Evolutionary conservation across 1,284 basidiomycete species (phyloP).

Genomic region (Afroboletus lepidellus): DNA sequence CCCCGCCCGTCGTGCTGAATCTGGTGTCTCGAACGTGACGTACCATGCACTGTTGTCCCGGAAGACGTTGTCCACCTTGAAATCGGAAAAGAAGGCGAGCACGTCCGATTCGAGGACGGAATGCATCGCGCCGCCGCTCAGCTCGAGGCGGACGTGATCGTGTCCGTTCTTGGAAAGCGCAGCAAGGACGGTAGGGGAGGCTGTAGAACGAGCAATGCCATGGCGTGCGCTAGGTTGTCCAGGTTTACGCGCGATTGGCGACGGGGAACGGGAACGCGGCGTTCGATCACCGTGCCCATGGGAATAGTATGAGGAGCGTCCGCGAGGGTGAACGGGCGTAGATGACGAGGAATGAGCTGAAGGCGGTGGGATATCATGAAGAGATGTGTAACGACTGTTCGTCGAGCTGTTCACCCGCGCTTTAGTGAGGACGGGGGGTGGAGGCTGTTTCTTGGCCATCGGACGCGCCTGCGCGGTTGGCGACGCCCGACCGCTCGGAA

Average conservation of each 20-base stretch:
- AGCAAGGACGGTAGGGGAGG: slow-evolving; percentile 51
- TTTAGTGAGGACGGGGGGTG: slow-evolving; percentile 21
- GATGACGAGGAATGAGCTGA: slow-evolving; percentile 30
- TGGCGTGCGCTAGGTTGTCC: slow-evolving; percentile 35
- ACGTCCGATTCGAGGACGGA: slow-evolving; percentile 67
- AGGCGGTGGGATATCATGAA: slow-evolving; percentile 20
- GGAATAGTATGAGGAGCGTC: slow-evolving; percentile 24
- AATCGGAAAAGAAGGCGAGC: slow-evolving; percentile 55
- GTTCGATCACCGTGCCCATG: slow-evolving; percentile 19
- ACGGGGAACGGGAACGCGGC: slow-evolving; percentile 45
- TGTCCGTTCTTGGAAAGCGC: slow-evolving; percentile 59
- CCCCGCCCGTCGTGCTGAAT: slow-evolving; percentile 60
- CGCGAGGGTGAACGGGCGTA: slow-evolving; percentile 28
- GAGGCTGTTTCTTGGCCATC: slow-evolving; percentile 32
- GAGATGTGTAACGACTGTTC: slow-evolving; percentile 22
- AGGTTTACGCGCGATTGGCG: slow-evolving; percentile 42
- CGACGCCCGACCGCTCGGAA: slow-evolving; percentile 29
- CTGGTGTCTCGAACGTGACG: slow-evolving; percentile 60
- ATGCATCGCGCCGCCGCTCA: slow-evolving; percentile 46
- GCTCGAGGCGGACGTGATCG: slow-evolving; percentile 63
- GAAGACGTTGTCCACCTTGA: slow-evolving; percentile 67
- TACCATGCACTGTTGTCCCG: slow-evolving; percentile 68
- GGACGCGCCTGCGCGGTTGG: slow-evolving; percentile 32
- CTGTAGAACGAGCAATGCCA: slow-evolving; percentile 39
- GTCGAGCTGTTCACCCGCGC: slow-evolving; percentile 28